Evolutionary conservation across 805 yeast genomes (phyloP).

Genomic region (Saccharomycopsis sp.): DNA sequence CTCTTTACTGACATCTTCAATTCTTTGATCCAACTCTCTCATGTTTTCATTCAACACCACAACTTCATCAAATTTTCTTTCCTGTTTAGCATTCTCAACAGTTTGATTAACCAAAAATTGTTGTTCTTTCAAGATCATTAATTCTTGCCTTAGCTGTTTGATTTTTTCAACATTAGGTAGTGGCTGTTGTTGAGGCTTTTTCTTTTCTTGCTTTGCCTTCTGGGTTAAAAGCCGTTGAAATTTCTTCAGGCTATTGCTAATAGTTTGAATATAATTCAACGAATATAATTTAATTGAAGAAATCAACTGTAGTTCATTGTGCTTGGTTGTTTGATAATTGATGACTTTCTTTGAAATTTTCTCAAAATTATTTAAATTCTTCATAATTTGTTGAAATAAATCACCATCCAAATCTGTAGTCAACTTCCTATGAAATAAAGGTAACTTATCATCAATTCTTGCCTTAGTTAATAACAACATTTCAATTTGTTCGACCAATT

Average conservation of each 20-base stretch:
- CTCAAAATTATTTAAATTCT: slow-evolving; percentile 13
- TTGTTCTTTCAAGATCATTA: slow-evolving; percentile 87
- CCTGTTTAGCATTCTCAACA: slow-evolving; percentile 54
- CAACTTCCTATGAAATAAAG: slow-evolving; percentile 18
- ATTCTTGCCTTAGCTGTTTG: slow-evolving; percentile 56
- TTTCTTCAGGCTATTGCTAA: slow-evolving; percentile 9
- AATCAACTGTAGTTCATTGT: slow-evolving; percentile 15
- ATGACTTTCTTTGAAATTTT: slow-evolving; percentile 13
- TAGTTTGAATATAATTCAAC: slow-evolving; percentile 7
- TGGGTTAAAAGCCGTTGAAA: slow-evolving; percentile 34
- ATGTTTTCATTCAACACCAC: slow-evolving; percentile 50
- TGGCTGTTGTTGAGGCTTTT: background rate
- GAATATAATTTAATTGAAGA: slow-evolving; percentile 8
- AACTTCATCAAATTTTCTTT: slow-evolving; percentile 73
- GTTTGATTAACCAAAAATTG: slow-evolving; percentile 60
- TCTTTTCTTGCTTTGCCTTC: slow-evolving; percentile 25
- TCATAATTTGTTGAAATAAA: background rate
- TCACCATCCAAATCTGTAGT: too few relatives aligned
- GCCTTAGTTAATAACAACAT: slow-evolving; percentile 25
- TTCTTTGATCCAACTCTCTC: slow-evolving; percentile 47
- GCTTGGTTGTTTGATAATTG: background rate
- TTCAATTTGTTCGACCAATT: slow-evolving; percentile 9
- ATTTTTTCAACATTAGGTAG: slow-evolving; percentile 39
- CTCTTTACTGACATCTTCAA: slow-evolving; percentile 36
- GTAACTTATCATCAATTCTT: slow-evolving; percentile 23